Percentiles rank a stretch among this genome's conserved stretches.
Evolutionary conservation across 495 filamentous ascomycete genomes (phyloP).

Genomic region (Penicillium nucicola): DNA sequence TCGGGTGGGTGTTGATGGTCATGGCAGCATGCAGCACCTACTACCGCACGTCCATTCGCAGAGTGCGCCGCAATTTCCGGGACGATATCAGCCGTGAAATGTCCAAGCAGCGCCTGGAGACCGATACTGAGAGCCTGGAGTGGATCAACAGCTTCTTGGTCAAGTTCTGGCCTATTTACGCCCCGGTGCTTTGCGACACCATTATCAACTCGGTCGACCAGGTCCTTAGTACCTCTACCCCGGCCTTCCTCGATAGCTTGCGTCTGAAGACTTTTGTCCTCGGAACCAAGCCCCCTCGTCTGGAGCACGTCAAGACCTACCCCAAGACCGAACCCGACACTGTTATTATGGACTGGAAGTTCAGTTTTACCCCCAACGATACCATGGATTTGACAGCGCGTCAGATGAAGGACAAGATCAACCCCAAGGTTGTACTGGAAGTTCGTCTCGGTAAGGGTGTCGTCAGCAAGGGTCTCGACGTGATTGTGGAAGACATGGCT

Average conservation of each 20-base stretch:
- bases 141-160: constrained; percentile 99
- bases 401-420: constrained; percentile 91
- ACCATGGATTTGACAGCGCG: constrained; percentile 83
- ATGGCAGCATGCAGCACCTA: constrained; percentile 93
- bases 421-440: constrained; percentile 94
- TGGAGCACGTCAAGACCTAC: constrained; percentile 98
- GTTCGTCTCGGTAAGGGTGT: constrained; percentile 91
- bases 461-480: constrained; percentile 92
- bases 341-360: constrained; percentile 99
- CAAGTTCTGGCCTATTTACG: constrained; percentile 99
- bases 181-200: constrained; percentile 85
- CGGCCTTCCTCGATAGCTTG: constrained; percentile 89
- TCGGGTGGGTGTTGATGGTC: constrained; percentile 88
- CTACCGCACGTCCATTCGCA: constrained; percentile 91
- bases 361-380: constrained; percentile 97
- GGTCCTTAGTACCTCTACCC: constrained; percentile 86
- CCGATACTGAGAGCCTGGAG: constrained; percentile 88
- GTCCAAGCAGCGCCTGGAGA: constrained; percentile 83
- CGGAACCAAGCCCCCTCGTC: constrained; percentile 87
- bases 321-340: constrained; percentile 93
- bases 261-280: constrained; percentile 88
- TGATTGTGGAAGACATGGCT: constrained; percentile 97
- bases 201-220: constrained; percentile 93
- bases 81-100: constrained; percentile 94
- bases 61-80: constrained; percentile 91